phyloP scores from a whole-genome alignment of 1,139 yeast species.

The Zygosaccharomyces sapae region DNA sequence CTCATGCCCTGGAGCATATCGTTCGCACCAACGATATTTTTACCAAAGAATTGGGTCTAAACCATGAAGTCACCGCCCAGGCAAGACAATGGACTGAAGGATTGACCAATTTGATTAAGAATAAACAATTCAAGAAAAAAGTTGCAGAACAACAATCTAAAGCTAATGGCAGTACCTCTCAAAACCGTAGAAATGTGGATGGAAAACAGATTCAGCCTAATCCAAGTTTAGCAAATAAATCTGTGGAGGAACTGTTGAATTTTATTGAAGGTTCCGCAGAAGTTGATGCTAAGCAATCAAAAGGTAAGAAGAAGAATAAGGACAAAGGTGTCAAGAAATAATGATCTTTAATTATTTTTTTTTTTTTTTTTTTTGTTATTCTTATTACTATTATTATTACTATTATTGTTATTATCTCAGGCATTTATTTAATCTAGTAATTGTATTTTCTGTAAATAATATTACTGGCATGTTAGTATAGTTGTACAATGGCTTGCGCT shows the following conservation, averaged over 20 bases:
- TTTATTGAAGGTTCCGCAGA: conserved; percentile 53
- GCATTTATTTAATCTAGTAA: conserved; percentile 10
- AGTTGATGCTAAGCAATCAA: conserved; percentile 31
- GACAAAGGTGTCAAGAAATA: conserved; percentile 27
- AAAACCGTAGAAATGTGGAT: conserved; percentile 11
- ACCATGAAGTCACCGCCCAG: conserved; percentile 35
- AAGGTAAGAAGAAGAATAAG: conserved; percentile 33
- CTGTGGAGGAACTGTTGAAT: conserved; percentile 63
- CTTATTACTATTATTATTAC: conserved; percentile 5
- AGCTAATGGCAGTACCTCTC: conserved; percentile 15
- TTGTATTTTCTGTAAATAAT: conserved; percentile 14
- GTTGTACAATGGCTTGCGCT: background rate
- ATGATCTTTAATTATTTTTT: background rate
- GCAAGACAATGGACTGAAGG: conserved; percentile 59
- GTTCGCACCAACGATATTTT: conserved; percentile 61
- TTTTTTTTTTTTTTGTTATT: conserved; percentile 7
- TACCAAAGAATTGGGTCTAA: conserved; percentile 48
- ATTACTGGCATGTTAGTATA: conserved; percentile 12
- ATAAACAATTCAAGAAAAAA: conserved; percentile 29
- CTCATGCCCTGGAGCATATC: conserved; percentile 50
- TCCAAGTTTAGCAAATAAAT: conserved; percentile 55
- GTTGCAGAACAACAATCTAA: conserved; percentile 25
- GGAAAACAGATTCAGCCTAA: conserved; percentile 40
- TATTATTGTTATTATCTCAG: background rate
- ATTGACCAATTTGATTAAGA: conserved; percentile 30